These are phyloP conservation scores for Crithidia thermophila DNA, from an alignment of 208 protist genomes.

Conservation along the genomic window DNA sequence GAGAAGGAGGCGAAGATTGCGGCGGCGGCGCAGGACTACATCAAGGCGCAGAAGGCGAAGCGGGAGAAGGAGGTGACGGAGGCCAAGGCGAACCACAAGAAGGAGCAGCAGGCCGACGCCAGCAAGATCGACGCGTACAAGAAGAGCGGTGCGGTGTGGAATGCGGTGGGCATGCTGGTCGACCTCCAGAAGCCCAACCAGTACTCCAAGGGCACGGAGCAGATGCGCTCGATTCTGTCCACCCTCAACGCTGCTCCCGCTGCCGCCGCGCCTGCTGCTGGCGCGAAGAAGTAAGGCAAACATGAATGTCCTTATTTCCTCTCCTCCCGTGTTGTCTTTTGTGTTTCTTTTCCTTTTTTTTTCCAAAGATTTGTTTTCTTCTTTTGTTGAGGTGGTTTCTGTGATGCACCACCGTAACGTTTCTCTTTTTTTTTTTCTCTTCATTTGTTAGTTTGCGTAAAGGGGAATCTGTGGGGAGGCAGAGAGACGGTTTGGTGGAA, in stretches of 20 bases:
- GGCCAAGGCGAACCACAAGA: slow-evolving; percentile 52
- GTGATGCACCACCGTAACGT: too few relatives aligned
- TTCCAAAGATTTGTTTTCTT: not conserved
- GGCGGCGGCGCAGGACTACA: slow-evolving; percentile 66
- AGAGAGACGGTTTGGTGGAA: too few relatives aligned
- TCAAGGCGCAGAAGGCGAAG: slow-evolving; percentile 61
- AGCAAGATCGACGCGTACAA: slow-evolving; percentile 54
- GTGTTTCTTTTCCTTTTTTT: not conserved
- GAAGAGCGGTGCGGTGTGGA: slow-evolving; percentile 76
- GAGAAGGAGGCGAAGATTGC: slow-evolving; percentile 63
- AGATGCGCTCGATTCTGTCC: slow-evolving; percentile 72
- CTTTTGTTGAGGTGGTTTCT: not conserved
- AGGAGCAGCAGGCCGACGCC: slow-evolving; percentile 52
- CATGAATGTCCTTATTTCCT: not conserved
- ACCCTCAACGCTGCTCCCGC: slow-evolving; percentile 37
- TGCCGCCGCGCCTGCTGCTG: not conserved
- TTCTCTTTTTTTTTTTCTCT: not conserved
- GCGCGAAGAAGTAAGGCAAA: slow-evolving; percentile 8
- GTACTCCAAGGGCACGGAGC: slow-evolving; percentile 83
- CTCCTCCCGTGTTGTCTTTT: not conserved
- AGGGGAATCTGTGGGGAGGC: too few relatives aligned
- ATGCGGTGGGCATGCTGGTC: slow-evolving; percentile 65
- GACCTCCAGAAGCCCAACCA: slow-evolving; percentile 80
- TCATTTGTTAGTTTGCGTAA: not conserved
- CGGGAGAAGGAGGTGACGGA: slow-evolving; percentile 61